phyloP scores from a whole-genome alignment of 441 rosid species.

The Pelargonium cotyledonis region DNA sequence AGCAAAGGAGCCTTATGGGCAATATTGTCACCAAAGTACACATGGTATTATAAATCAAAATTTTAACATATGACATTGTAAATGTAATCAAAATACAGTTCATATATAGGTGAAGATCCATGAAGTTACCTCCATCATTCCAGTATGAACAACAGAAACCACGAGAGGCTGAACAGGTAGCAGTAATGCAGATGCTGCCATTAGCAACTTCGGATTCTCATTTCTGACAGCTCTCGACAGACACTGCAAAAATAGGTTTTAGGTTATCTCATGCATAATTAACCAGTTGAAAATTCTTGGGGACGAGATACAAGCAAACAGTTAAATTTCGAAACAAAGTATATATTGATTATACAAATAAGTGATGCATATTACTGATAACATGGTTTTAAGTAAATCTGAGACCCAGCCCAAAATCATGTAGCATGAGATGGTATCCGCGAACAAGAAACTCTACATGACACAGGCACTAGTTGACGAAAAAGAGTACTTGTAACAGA shows the following conservation, averaged over 20 bases:
- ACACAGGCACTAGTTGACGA: too few relatives aligned
- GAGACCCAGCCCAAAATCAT: too few relatives aligned
- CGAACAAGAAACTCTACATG: too few relatives aligned
- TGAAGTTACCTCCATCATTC: conserved; percentile 82
- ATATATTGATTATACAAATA: too few relatives aligned
- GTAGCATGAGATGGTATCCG: too few relatives aligned
- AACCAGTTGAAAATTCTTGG: background rate
- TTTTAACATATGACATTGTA: background rate
- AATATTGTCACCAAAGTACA: background rate
- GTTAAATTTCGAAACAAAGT: too few relatives aligned
- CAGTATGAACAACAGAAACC: conserved; percentile 90
- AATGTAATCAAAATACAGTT: background rate
- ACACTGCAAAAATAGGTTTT: conserved; percentile 43
- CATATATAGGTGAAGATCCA: conserved; percentile 2
- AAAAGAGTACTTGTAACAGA: too few relatives aligned
- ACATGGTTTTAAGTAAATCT: too few relatives aligned
- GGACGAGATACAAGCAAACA: too few relatives aligned
- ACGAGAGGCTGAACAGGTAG: conserved; percentile 86
- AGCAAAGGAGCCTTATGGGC: background rate
- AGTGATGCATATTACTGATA: too few relatives aligned
- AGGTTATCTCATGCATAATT: conserved; percentile 1
- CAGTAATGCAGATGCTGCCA: conserved; percentile 85
- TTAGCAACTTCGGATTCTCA: conserved; percentile 77
- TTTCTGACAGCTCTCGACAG: conserved; percentile 73
- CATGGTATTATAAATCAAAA: background rate